A percentile compares a stretch with the other conserved stretches of the same genome.
These are phyloP conservation scores for Pleurotus platypus DNA, from an alignment of 768 basidiomycete genomes.

Conservation along the genomic window DNA sequence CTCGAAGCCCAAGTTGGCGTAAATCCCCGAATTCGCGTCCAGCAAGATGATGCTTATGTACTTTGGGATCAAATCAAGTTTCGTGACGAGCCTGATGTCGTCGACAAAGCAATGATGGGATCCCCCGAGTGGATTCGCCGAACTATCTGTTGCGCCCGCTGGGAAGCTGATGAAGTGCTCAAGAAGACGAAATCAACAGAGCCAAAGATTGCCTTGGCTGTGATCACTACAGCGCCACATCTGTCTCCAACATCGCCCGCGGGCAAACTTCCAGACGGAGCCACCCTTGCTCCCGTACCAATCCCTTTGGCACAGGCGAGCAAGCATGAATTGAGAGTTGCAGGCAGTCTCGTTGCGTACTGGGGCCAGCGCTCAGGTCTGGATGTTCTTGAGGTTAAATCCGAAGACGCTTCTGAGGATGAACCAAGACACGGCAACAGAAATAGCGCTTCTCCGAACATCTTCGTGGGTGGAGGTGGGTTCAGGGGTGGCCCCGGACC, in stretches of 20 bases:
- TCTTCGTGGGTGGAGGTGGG: not conserved
- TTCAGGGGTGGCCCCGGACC: not conserved
- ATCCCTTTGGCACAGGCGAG: slow-evolving; percentile 59
- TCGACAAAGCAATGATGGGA: slow-evolving; percentile 15
- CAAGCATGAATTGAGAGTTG: slow-evolving; percentile 62
- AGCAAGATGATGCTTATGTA: slow-evolving; percentile 79
- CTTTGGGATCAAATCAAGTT: slow-evolving; percentile 74
- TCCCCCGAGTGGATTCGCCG: slow-evolving; percentile 85
- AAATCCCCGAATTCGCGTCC: slow-evolving; percentile 78
- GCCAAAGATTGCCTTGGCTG: slow-evolving; percentile 61
- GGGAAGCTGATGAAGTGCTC: slow-evolving; percentile 51
- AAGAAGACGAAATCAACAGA: slow-evolving; percentile 11
- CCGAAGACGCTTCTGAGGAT: slow-evolving; percentile 7
- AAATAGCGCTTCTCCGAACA: not conserved
- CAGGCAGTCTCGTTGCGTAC: slow-evolving; percentile 55
- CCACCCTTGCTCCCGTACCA: slow-evolving; percentile 52
- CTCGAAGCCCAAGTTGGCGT: slow-evolving; percentile 85
- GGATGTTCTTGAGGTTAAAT: slow-evolving; percentile 49
- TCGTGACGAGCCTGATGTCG: slow-evolving; percentile 28
- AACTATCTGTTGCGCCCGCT: slow-evolving; percentile 78
- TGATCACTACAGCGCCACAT: slow-evolving; percentile 31
- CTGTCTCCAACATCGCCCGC: slow-evolving; percentile 23
- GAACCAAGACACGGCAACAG: not conserved
- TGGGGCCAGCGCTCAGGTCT: slow-evolving; percentile 71
- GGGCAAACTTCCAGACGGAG: slow-evolving; percentile 22